Base-by-base conservation (phyloP, 2,329 filamentous ascomycete species). In the Elsinoe ampelina region DNA sequence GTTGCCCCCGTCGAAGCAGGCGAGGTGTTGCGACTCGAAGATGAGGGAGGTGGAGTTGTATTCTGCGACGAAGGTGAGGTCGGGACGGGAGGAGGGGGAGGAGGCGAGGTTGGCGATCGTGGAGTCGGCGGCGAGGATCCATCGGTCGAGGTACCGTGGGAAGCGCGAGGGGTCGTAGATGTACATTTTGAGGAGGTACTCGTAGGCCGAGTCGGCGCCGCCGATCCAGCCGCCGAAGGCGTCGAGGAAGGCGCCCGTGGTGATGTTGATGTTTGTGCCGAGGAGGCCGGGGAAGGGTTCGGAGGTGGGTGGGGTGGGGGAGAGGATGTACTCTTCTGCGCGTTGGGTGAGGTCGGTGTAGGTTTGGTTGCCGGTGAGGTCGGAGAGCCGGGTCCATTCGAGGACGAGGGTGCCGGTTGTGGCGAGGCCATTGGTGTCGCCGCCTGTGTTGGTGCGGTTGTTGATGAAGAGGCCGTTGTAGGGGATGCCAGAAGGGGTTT, bases 161-260 rank as follows among this genome's bases (percentile, higher is more conserved):
- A 87, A 95, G 2, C 81, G 77, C 5, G 68, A 63, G 0, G 81
- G 76, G 66, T 92, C 85, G 68, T 95, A 95, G 56, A 92, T 71
- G 64, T 84, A 95, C 87, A 93, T 92, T 75, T 95, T 95, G 70
- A 95, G 85, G 32, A 95, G 79, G 65, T 95, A 95, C 71, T 95
- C 89, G 72, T 95, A 95, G 72, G 85, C 95, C 42, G 83, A 88
- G 69, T 95, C 89, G 30, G 80, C 80, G 5, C 86, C 85, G 52
- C 85, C 88, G 38, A 81, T 80, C 89, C 89, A 95, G 43, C 87
- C 86, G 54, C 90, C 89, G 1, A 62, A 65, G 20, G 78, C 78
- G 65, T 92, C 81, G 12, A 79, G 62, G 63, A 95, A 92, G 6
- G 74, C 64, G 17, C 89, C 89, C 2, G 80, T 82, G 1, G 72